Evolutionary conservation across 1,139 yeast species (phyloP).

Genomic region (Candida frijolesensis): DNA sequence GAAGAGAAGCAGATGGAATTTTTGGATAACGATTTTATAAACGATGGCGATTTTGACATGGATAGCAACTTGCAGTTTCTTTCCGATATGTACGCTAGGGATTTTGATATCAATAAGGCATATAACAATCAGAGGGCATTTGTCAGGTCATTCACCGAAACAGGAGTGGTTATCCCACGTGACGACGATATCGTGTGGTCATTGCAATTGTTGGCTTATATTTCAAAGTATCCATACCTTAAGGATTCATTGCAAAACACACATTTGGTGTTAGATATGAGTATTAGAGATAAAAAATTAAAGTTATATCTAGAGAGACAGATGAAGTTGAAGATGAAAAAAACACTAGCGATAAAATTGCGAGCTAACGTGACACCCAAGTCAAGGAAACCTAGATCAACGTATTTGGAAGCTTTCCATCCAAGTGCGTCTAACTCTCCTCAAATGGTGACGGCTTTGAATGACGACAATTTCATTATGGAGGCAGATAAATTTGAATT

Average conservation of each 20-base stretch:
- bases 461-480: conserved; percentile 36
- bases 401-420: conserved; percentile 31
- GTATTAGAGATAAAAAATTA: conserved; percentile 49
- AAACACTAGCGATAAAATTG: conserved; percentile 30
- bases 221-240: conserved; percentile 84
- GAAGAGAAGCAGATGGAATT: conserved; percentile 42
- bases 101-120: conserved; percentile 31
- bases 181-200: conserved; percentile 96
- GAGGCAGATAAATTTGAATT: conserved; percentile 40
- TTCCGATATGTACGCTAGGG: conserved; percentile 44
- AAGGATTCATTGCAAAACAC: conserved; percentile 75
- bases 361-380: conserved; percentile 42
- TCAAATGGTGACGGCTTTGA: conserved; percentile 40
- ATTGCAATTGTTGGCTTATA: conserved; percentile 85
- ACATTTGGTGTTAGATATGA: conserved; percentile 58
- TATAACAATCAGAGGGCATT: conserved; percentile 35
- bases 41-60: conserved; percentile 44
- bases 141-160: conserved; percentile 68
- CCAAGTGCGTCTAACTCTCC: conserved; percentile 47
- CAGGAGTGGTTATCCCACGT: conserved; percentile 78
- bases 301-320: conserved; percentile 42
- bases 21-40: conserved; percentile 34
- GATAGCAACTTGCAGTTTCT: conserved; percentile 46
- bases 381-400: conserved; percentile 27
- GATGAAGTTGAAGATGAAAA: conserved; percentile 36